These are phyloP conservation scores for Boletus tomentosulus DNA, from an alignment of 768 basidiomycete species.

Conservation along the genomic window DNA sequence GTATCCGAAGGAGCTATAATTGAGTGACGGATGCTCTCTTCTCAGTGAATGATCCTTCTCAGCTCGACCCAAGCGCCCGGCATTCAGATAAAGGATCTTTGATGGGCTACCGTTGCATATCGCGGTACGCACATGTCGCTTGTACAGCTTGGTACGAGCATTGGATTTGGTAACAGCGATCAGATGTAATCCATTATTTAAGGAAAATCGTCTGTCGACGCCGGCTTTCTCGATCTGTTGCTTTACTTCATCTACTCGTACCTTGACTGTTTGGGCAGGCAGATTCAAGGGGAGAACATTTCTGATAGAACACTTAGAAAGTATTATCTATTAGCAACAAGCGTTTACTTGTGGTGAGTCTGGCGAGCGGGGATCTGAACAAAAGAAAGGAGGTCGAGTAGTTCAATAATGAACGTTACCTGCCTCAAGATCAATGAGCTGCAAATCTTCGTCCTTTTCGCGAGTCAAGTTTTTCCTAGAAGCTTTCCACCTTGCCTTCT, in stretches of 20 bases:
- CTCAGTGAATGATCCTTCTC: conserved; percentile 72
- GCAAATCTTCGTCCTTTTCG: conserved; percentile 3
- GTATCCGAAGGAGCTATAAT: not conserved
- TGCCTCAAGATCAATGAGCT: conserved; percentile 8
- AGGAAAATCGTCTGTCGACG: not conserved
- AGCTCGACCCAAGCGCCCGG: conserved; percentile 88
- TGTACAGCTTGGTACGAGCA: conserved; percentile 21
- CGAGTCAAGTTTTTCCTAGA: conserved; percentile 13
- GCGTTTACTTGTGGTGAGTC: not conserved
- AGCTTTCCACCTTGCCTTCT: conserved; percentile 32
- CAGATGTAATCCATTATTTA: conserved; percentile 10
- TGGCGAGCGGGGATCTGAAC: not conserved
- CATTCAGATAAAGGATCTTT: conserved; percentile 79
- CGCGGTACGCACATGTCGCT: conserved; percentile 7
- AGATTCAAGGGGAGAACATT: not conserved
- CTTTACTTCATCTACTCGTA: not conserved
- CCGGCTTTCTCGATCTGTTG: not conserved
- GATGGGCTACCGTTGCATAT: conserved; percentile 17
- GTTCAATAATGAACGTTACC: conserved; percentile 5
- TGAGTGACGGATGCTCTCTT: conserved; percentile 8
- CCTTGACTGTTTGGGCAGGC: not conserved
- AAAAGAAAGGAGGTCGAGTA: not conserved
- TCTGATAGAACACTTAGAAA: not conserved
- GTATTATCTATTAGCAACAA: not conserved
- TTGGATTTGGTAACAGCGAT: conserved; percentile 23